Evolutionary conservation across 2,329 filamentous ascomycete genomes (phyloP).

Genomic region (Shiraia sp.): DNA sequence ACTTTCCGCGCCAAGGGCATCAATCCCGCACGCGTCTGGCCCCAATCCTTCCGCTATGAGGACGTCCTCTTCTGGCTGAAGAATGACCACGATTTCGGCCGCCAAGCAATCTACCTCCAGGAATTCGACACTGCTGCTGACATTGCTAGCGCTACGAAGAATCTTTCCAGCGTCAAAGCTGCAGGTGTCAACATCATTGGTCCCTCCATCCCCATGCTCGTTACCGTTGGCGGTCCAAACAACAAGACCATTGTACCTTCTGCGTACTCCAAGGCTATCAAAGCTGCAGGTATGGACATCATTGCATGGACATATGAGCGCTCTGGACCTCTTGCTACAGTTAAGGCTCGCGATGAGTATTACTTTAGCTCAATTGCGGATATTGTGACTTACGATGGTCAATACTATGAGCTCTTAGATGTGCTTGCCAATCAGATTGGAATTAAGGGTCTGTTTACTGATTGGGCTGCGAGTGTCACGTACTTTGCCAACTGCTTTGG

Average conservation of each 20-base stretch:
- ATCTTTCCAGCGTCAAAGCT: constrained; percentile 57
- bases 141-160: constrained; percentile 55
- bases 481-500: constrained; percentile 72
- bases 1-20: constrained; percentile 44
- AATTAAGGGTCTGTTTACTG: constrained; percentile 64
- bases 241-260: constrained; percentile 61
- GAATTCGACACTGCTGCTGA: constrained; percentile 55
- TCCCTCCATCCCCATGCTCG: constrained; percentile 63
- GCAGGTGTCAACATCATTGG: constrained; percentile 64
- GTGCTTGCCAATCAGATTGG: constrained; percentile 63
- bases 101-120: constrained; percentile 66
- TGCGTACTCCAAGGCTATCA: constrained; percentile 63
- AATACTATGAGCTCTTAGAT: constrained; percentile 65
- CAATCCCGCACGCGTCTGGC: constrained; percentile 45
- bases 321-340: constrained; percentile 59
- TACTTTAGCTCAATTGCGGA: constrained; percentile 54
- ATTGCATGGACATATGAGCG: constrained; percentile 70
- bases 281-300: constrained; percentile 63
- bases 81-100: constrained; percentile 62
- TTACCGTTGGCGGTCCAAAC: constrained; percentile 51
- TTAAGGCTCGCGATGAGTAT: constrained; percentile 29
- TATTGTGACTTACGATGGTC: constrained; percentile 63
- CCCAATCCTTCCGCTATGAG: constrained; percentile 65
- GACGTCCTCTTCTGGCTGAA: constrained; percentile 68
- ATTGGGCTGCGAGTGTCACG: constrained; percentile 68